phyloP scores from a whole-genome alignment of 1,139 yeast genomes.

The Sugiyamaella pinicola region DNA sequence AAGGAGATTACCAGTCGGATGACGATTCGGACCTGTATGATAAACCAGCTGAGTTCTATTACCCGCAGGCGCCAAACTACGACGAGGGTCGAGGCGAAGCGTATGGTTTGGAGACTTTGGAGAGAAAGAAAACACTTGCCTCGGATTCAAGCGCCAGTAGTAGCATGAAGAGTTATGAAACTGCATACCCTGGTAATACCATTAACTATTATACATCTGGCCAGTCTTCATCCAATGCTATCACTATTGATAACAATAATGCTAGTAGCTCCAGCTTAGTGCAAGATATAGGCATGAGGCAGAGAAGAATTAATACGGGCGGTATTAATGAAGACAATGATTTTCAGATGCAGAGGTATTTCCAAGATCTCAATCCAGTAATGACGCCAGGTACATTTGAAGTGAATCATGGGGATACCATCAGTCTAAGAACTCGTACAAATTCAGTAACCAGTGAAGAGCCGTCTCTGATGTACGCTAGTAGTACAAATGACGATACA shows the following conservation, averaged over 20 bases:
- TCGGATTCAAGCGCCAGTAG: constrained; percentile 3
- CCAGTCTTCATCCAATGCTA: constrained; percentile 25
- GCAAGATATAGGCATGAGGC: constrained; percentile 11
- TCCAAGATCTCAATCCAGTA: constrained; percentile 20
- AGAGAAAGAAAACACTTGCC: not conserved
- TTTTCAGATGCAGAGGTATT: constrained; percentile 19
- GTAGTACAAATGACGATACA: constrained; percentile 15
- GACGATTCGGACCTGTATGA: constrained; percentile 25
- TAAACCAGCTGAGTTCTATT: constrained; percentile 17
- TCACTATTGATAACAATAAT: not conserved
- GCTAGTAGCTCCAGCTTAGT: not conserved
- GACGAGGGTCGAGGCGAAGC: constrained; percentile 4
- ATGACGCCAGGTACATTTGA: constrained; percentile 15
- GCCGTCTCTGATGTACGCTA: constrained; percentile 24
- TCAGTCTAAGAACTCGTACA: constrained; percentile 22
- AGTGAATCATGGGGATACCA: constrained; percentile 10
- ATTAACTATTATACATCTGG: constrained; percentile 29
- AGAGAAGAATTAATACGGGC: constrained; percentile 6
- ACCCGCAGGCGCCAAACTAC: not conserved
- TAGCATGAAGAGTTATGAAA: constrained; percentile 11
- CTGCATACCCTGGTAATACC: constrained; percentile 19
- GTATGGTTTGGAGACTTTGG: constrained; percentile 17
- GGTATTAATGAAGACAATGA: constrained; percentile 12
- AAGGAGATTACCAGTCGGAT: constrained; percentile 12
- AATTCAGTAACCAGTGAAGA: constrained; percentile 23